Base-by-base conservation (phyloP, 257 asterid species). In the Fraxinus excelsior region DNA sequence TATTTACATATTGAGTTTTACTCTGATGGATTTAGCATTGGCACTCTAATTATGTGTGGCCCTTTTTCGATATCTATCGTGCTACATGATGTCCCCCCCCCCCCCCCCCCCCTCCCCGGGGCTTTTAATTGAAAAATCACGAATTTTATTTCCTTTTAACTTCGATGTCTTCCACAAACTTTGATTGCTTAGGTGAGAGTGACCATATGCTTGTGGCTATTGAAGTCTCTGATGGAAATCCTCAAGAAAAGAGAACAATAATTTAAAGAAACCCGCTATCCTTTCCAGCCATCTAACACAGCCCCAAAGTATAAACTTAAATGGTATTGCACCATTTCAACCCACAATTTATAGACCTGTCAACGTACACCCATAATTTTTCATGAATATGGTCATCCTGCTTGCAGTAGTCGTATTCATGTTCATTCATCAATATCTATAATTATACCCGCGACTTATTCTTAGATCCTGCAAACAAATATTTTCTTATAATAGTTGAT, bases 11-110 rank as follows among this genome's bases (percentile, higher is more conserved):
- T 75, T 75, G 78, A 62, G 18, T 69, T 66, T 38, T 42, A 28
- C 16, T 35, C 76, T 9, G 74, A 56, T 69, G 70, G 77, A 12
- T 81, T 76, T 70, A 42, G 67, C 40, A 25, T n/a, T 28, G 64
- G 38, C 34, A 38, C 31, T 73, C 70, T n/a, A 3, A 49, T 56
- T 76, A 8, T 71, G 3, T 51, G 29, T 76, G 19, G 49, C 51
- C n/a, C 7, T 26, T 21, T 74, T 26, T 12, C 34, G 9, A 67
- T 46, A 23, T 75, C 21, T 78, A 38, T 72, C 34, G 12, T 70
- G 74, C 21, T 60, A 65, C 65, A 3, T 32, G 69, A 80, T 34
- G 28, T 19, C 23, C 49, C 64, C 53, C 44, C 25, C 25, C 16
- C 38, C 19, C 46, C 49, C 31, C 67, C 18, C 19, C 19, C 53